Base-by-base conservation (phyloP, 176 grass and related monocot genomes). In the Avena sativa region DNA sequence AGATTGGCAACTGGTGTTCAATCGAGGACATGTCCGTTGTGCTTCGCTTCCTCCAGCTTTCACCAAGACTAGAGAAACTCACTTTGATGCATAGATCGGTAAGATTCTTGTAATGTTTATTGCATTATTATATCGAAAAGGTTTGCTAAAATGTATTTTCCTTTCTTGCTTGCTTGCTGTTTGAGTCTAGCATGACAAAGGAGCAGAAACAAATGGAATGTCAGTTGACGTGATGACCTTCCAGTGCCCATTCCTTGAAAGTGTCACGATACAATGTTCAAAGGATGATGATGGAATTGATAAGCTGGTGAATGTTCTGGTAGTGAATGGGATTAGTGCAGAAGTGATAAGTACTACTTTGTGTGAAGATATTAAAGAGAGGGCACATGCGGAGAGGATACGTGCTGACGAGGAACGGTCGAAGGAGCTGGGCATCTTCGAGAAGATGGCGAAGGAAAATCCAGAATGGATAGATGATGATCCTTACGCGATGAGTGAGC, bases 31-130 rank as follows among this genome's bases (percentile, higher is more conserved):
- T 88, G 25, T 72, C n/a, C 2, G 23, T 80, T 12, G 34, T 80
- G 67, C 46, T 89, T 74, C 16, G 48, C 48, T 85, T 80, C 47
- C 82, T 89, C 34, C 67, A 89, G 32, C 76, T 85, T 32, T 89
- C 68, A 64, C 76, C 76, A 2, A 85, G 48, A 65, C 68, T 81
- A 23, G 67, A 80, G 34, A 56, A 84, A 56, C 82, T 85, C 13
- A 81, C 23, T 2, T 81, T 85, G 9, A 53, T 12, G 34, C 12
- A 75, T n/a, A 38, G 10, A 32, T 21, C 16, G 82, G 87, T 74
- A 88, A 5, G 40, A 26, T 36, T 3, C 81, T 50, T 61, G 52
- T 9, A 58, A 56, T 78, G 50, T 1, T 2, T 5, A 12, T 83
- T 8, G 34, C 2, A 49, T 26, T 62, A 50, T 59, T 77, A n/a